Base-by-base conservation (phyloP, 2,329 filamentous ascomycete species). In the Nannizziopsis barbatae region DNA sequence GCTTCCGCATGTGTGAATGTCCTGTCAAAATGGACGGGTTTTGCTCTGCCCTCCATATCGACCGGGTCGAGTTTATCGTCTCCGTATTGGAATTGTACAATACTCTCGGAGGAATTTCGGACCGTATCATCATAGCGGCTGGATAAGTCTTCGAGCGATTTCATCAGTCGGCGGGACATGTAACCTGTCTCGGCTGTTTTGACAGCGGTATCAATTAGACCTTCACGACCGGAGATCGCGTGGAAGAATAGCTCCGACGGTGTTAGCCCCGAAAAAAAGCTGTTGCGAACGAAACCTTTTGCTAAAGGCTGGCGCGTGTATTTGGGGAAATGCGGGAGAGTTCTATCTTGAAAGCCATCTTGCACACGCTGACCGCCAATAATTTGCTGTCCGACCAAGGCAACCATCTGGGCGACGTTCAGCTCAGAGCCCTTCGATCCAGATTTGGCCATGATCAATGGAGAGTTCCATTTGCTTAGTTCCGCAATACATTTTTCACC, bases 331-430 rank as follows among this genome's bases (percentile, higher is more conserved):
- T 98, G 92, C 35, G 92, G 92, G 47, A 98, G 68, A 49, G 84
- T 95, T 59, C 92, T 81, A 65, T 96, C 90, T 63, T 96, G 90
- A 69, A 98, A 98, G 5, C 92, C 92, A 67, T 98, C 87, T 39
- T 86, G 79, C 30, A 98, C 89, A 77, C 92, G 89, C 60, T 85
- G 80, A 42, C 88, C 87, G 52, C 85, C 85, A 60, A 98, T 96
- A 77, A 96, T 95, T 59, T 98, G 92, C 68, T 98, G 92, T 44
- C 92, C 92, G 62, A 98, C 92, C 51, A 89, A 81, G 49, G 92
- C 90, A 63, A 96, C 85, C 92, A 98, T 98, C 71, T 98, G 92
- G 7, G 92, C 92, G 31, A 98, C 92, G 73, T 98, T 98, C 73
- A 98, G 93, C 58, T 86, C 84, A 4, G 88, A 95, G 63, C 92